Base-by-base conservation (phyloP, 139 green algal genomes). In the Medakamo hakoo region DNA sequence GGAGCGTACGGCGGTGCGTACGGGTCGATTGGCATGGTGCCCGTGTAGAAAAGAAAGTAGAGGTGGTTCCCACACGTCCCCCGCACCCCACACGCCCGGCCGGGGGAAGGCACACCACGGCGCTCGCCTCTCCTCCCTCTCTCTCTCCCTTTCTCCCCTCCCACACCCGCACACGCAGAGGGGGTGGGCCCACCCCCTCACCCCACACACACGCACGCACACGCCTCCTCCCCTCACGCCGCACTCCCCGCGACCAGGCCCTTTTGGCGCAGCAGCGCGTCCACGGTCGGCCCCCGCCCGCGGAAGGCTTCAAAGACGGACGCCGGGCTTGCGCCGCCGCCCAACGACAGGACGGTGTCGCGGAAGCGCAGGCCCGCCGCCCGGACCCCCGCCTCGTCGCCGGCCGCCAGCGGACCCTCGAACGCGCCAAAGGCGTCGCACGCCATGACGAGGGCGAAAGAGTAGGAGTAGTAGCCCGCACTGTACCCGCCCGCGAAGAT, bases 401-500 rank as follows among this genome's bases (percentile, higher is more conserved):
- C 90, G 0, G 70, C 90, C 59, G 97, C 91, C 9, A 52, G 9
- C 40, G 9, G 9, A n/a, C n/a, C n/a, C 81, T 97, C 91, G 78
- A 98, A 98, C 0, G 91, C 92, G 1, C 67, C 73, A 70, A 95
- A 98, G 1, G 91, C 91, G 64, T 97, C 91, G 0, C 91, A 89
- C 9, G 75, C 88, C 59, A 97, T 76, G 68, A 97, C 90, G 74
- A 97, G 89, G 2, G 91, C 91, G 59, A 66, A 59, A 5, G 22
- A 57, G 55, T 70, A 65, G 4, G 19, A 57, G 59, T 64, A 70
- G 68, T 92, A 94, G 1, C 86, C 90, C 3, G 87, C 88, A 2
- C 68, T 72, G 68, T 96, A 97, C 9, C 87, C 88, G 16, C 90
- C 91, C 1, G 91, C 88, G 75, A 98, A 98, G 73, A 98, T 97